Evolutionary conservation across 1,139 yeast genomes (phyloP), one percentile per base, ranked within the genome.

Genomic region (Hansenula sp.): DNA sequence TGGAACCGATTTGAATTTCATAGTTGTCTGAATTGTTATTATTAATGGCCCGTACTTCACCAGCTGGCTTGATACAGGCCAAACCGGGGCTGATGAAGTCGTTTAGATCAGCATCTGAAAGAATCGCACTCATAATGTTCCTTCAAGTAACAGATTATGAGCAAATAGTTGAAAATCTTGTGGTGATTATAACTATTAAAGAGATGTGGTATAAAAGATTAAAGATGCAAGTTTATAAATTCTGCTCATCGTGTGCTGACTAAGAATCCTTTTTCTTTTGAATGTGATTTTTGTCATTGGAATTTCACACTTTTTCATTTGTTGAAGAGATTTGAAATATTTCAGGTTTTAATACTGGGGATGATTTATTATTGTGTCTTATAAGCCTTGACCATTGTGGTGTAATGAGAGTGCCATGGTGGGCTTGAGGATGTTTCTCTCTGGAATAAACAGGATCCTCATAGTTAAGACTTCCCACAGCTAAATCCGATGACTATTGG

Each of bases 71-170:
- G 49, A 91, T 84, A 62, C 99, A 93, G 3, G 96, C 98, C 34
- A 87, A 83, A 0, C 96, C 96, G 0, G 99, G 99, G 38, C 88
- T 76, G 43, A 93, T 91, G 66, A 90, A 93, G 67, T 93, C 99
- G 65, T 94, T 94, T 49, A 93, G 70, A 58, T 93, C 97, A 48
- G 87, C 93, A 27, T 89, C 91, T 21, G 96, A 85, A 47, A 91
- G 72, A 41, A 90, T 71, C 5, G 96, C 88, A 67, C 96, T 85
- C 98, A 90, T 90, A 2, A 10, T 35, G 16, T 15, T 11, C 7
- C 11, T 18, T 28, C 7, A 18, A 12, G 13, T 8, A 36, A 11
- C n/a, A 9, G 8, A 13, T n/a, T n/a, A n/a, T n/a, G n/a, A n/a
- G n/a, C n/a, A n/a, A n/a, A n/a, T n/a, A n/a, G 13, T 12, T 30